phyloP scores from a whole-genome alignment of 2,329 filamentous ascomycete species.

The Fusarium annulatum region DNA sequence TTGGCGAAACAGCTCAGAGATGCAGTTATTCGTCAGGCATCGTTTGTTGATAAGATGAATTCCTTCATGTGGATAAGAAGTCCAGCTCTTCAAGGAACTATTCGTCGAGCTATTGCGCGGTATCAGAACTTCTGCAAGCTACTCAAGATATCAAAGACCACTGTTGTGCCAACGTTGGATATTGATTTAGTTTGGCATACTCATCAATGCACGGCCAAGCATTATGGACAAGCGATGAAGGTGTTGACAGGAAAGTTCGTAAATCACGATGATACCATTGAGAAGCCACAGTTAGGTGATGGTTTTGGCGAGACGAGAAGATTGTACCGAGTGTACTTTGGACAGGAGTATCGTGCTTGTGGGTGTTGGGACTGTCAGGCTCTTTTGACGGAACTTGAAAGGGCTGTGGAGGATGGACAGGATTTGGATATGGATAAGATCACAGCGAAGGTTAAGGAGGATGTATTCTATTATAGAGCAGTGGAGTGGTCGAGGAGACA shows the following conservation, averaged over 20 bases:
- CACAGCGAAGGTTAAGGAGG: background rate
- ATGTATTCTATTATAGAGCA: constrained; percentile 30
- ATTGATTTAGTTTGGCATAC: constrained; percentile 59
- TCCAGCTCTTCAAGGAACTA: constrained; percentile 49
- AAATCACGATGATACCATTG: constrained; percentile 55
- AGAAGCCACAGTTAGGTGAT: constrained; percentile 36
- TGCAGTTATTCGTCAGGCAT: constrained; percentile 51
- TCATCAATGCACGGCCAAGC: constrained; percentile 50
- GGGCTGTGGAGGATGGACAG: background rate
- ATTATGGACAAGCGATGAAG: constrained; percentile 43
- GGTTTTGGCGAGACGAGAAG: constrained; percentile 46
- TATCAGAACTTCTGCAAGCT: constrained; percentile 54
- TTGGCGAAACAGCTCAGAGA: constrained; percentile 37
- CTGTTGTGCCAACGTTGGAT: constrained; percentile 55
- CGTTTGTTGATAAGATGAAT: constrained; percentile 56
- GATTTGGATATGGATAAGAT: constrained; percentile 21
- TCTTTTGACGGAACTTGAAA: constrained; percentile 40
- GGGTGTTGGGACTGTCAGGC: constrained; percentile 54
- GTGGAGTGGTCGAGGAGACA: constrained; percentile 30
- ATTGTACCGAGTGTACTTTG: constrained; percentile 49
- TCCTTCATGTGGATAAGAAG: constrained; percentile 53
- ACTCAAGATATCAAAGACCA: constrained; percentile 38
- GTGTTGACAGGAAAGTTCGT: constrained; percentile 43
- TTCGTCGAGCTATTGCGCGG: constrained; percentile 50
- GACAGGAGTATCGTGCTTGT: constrained; percentile 50